These are phyloP conservation scores for Pseudozyma thailandica DNA, from an alignment of 1,284 basidiomycete genomes.

Conservation along the genomic window DNA sequence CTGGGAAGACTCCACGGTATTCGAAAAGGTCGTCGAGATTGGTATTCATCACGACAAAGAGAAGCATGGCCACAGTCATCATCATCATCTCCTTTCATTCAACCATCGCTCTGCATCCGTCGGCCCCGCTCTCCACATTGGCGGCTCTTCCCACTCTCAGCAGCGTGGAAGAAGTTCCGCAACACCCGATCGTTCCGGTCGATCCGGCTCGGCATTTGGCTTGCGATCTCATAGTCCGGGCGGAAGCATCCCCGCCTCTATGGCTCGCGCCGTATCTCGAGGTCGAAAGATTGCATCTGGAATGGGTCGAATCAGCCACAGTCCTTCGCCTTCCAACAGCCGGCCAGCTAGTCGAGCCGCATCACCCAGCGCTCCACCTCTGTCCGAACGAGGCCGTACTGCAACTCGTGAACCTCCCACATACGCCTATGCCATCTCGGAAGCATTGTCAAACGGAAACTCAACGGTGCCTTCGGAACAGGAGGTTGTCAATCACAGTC, in stretches of 20 bases:
- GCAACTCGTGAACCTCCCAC: slow-evolving; percentile 36
- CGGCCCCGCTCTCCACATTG: slow-evolving; percentile 16
- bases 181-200: slow-evolving; percentile 36
- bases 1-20: slow-evolving; percentile 64
- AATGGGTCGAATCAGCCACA: slow-evolving; percentile 50
- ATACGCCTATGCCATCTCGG: slow-evolving; percentile 39
- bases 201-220: slow-evolving; percentile 47
- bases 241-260: slow-evolving; percentile 48
- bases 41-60: slow-evolving; percentile 54
- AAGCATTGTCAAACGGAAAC: slow-evolving; percentile 21
- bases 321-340: slow-evolving; percentile 45
- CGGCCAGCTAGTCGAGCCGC: slow-evolving; percentile 33
- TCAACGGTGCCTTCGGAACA: slow-evolving; percentile 18
- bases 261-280: slow-evolving; percentile 52
- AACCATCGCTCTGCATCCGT: slow-evolving; percentile 33
- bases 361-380: slow-evolving; percentile 33
- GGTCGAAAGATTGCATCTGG: slow-evolving; percentile 45
- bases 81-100: slow-evolving; percentile 26
- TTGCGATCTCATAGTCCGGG: slow-evolving; percentile 44
- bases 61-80: slow-evolving; percentile 27
- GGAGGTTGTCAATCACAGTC: slow-evolving; percentile 32
- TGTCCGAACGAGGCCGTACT: slow-evolving; percentile 35
- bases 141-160: slow-evolving; percentile 21
- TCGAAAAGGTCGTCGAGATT: slow-evolving; percentile 65
- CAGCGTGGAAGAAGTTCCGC: slow-evolving; percentile 35